These are phyloP conservation scores for Rutstroemia sydowiana DNA, from an alignment of 2,329 filamentous ascomycete genomes.

Conservation along the genomic window DNA sequence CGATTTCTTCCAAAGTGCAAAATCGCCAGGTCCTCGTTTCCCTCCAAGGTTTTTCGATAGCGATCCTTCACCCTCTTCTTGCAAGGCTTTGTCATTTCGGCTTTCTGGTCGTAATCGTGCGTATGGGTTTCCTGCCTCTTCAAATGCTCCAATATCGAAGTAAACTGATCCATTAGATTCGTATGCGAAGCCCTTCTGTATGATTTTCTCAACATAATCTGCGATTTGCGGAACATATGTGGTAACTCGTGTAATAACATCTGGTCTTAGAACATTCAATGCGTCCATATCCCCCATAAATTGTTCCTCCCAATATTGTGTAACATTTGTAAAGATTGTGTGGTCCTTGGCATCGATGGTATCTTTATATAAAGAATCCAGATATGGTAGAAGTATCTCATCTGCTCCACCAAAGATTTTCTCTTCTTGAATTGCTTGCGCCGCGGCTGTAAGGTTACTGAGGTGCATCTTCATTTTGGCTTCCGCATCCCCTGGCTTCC, in stretches of 20 bases:
- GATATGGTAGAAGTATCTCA: conserved; percentile 70
- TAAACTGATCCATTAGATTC: conserved; percentile 59
- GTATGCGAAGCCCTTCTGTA: conserved; percentile 82
- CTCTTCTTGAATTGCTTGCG: conserved; percentile 40
- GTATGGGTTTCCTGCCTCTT: conserved; percentile 77
- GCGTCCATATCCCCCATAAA: conserved; percentile 85
- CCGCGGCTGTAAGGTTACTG: conserved; percentile 37
- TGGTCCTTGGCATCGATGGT: conserved; percentile 55
- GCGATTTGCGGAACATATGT: conserved; percentile 87
- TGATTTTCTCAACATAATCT: conserved; percentile 65
- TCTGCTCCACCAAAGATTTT: conserved; percentile 49
- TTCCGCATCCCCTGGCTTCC: conserved; percentile 50
- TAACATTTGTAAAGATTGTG: conserved; percentile 78
- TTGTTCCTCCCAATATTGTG: conserved; percentile 75
- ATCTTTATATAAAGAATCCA: conserved; percentile 63
- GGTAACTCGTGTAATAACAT: conserved; percentile 81
- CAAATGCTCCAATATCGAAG: conserved; percentile 30
- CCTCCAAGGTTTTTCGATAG: conserved; percentile 38
- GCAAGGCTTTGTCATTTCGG: conserved; percentile 71
- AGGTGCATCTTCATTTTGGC: conserved; percentile 71
- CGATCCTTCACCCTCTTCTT: conserved; percentile 85
- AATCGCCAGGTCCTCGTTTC: conserved; percentile 76
- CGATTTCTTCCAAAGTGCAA: conserved; percentile 88
- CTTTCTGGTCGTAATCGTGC: conserved; percentile 80
- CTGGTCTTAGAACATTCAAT: conserved; percentile 76